A percentile compares a stretch with the other conserved stretches of the same genome.
These are phyloP conservation scores for Sordariomycetes sp. DNA, from an alignment of 2,329 filamentous ascomycete genomes.

Conservation along the genomic window DNA sequence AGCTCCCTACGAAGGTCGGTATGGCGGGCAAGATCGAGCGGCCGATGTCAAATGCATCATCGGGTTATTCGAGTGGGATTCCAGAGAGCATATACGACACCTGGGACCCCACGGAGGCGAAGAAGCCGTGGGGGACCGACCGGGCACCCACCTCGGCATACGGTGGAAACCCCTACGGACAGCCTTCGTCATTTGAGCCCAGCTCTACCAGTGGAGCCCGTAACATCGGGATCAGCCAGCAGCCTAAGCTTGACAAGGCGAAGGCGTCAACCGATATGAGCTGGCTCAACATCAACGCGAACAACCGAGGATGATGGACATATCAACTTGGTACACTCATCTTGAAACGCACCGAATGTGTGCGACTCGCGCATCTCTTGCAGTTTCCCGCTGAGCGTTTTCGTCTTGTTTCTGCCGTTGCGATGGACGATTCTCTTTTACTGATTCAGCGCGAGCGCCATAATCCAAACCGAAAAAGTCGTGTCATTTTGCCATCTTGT, in stretches of 20 bases:
- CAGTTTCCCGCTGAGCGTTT: neutral
- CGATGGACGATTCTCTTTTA: neutral
- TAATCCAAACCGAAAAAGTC: neutral
- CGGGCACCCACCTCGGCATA: constrained; percentile 40
- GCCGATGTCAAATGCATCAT: constrained; percentile 34
- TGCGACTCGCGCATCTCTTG: neutral
- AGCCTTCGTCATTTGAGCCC: constrained; percentile 16
- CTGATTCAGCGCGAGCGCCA: neutral
- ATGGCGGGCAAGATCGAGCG: constrained; percentile 50
- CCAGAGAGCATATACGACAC: constrained; percentile 48
- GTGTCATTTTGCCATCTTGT: neutral
- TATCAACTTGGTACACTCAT: neutral
- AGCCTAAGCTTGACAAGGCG: constrained; percentile 36
- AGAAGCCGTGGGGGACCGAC: constrained; percentile 33
- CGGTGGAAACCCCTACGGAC: constrained; percentile 18
- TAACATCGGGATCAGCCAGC: constrained; percentile 26
- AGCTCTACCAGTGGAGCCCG: constrained; percentile 7
- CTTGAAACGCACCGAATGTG: neutral
- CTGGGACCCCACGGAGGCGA: constrained; percentile 34
- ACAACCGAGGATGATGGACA: constrained; percentile 5
- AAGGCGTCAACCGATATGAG: constrained; percentile 55
- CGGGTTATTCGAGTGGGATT: constrained; percentile 50
- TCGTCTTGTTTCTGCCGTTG: neutral
- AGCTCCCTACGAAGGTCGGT: constrained; percentile 37
- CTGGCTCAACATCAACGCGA: constrained; percentile 60